Evolutionary conservation across 2,329 filamentous ascomycete species (phyloP), one percentile per base, ranked within the genome.

Genomic region (Colletotrichum acutatum): DNA sequence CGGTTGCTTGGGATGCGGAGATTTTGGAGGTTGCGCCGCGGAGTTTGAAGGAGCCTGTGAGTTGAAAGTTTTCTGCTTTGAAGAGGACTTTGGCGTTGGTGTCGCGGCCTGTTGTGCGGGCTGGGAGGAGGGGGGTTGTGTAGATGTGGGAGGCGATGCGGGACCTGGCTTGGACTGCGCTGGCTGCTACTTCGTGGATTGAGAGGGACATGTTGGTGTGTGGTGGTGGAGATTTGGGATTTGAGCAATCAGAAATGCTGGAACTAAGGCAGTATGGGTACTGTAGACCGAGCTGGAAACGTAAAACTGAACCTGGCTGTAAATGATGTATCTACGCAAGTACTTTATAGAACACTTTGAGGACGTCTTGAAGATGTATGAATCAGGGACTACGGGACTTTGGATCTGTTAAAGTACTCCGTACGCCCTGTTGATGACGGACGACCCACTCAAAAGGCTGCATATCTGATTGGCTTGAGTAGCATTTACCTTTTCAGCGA

Each of bases 41-140:
- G 12, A 78, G 19, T 58, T 78, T 78, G 74, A 78, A 78, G 11
- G 77, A 78, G 22, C 77, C 77, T 0, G 77, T 78, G 30, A 77
- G 69, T 46, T 78, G 77, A 12, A 78, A 77, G 49, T 78, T 78
- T 30, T 78, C 77, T 1, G 76, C 77, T 28, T 78, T 78, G 74
- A 78, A 77, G 28, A 76, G 64, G 12, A 77, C 64, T 9, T 34
- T 72, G n/a, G 67, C 65, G 8, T 57, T 56, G 37, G 42, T 1
- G 32, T 28, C 26, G 7, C 62, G 46, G 16, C 63, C 70, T 46
- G 68, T 56, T 4, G 37, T 65, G 28, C 71, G 49, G 16, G 76
- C 72, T 1, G 75, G 74, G 4, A 76, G 64, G 16, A 77, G 67
- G 11, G 76, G 76, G 14, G 76, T 77, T 22, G 76, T 24, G 74